Evolutionary conservation across 192 early-diverging fungal genomes (phyloP).

Genomic region (Allomyces javanicus): DNA sequence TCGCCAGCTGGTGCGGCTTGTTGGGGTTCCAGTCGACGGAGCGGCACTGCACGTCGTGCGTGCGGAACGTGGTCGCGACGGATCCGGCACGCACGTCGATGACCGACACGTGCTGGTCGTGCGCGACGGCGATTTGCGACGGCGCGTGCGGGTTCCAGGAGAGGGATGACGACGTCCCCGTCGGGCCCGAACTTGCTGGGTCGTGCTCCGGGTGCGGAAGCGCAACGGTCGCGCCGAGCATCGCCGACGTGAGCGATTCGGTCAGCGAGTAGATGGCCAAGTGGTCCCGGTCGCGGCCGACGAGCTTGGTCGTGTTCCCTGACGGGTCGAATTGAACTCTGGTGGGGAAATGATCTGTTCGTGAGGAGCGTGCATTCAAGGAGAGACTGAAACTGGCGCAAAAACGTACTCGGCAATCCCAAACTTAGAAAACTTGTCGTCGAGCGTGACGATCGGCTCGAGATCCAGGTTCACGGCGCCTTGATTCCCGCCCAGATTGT

Average conservation of each 20-base stretch:
- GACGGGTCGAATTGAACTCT: not conserved
- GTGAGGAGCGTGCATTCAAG: not conserved
- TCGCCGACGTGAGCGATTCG: not conserved
- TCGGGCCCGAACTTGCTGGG: too few relatives aligned
- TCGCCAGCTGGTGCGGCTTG: constrained; percentile 59
- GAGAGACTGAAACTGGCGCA: not conserved
- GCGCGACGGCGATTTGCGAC: not conserved
- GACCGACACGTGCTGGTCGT: not conserved
- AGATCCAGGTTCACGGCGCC: constrained; percentile 17
- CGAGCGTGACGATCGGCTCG: constrained; percentile 3
- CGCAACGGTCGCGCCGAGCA: not conserved
- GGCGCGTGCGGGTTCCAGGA: too few relatives aligned
- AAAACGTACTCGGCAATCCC: not conserved
- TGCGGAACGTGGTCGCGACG: constrained; percentile 26
- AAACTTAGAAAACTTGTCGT: constrained; percentile 1
- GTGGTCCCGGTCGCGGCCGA: not conserved
- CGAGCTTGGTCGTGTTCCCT: not conserved
- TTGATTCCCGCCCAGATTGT: constrained; percentile 9
- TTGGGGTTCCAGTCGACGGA: constrained; percentile 75
- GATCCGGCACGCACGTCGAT: constrained; percentile 6
- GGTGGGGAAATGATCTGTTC: not conserved
- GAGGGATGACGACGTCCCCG: too few relatives aligned
- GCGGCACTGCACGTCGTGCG: constrained; percentile 56
- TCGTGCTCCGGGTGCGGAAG: too few relatives aligned
- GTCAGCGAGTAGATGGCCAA: not conserved